These are phyloP conservation scores for Phyllosticta ampelicida DNA, from an alignment of 2,329 filamentous ascomycete genomes.

Conservation along the genomic window DNA sequence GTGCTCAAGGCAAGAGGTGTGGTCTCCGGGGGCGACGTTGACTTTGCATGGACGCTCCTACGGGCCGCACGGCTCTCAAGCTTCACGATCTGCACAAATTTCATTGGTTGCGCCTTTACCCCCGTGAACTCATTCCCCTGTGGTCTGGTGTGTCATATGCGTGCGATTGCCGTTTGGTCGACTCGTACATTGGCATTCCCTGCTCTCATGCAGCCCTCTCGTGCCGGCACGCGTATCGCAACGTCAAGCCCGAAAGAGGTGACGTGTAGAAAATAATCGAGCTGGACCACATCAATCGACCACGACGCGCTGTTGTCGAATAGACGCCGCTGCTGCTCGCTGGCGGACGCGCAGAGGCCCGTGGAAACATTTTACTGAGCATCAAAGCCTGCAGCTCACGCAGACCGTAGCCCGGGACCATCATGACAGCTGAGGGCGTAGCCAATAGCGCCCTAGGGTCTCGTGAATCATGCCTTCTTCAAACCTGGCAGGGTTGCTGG, in stretches of 20 bases:
- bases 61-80: neutral
- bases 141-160: neutral
- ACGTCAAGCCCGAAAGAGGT: neutral
- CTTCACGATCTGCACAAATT: neutral
- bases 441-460: neutral
- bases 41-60: neutral
- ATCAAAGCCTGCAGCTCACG: neutral
- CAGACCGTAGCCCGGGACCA: neutral
- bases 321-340: neutral
- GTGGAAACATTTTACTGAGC: neutral
- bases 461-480: neutral
- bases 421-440: neutral
- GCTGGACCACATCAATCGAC: neutral
- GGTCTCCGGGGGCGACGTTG: neutral
- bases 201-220: neutral
- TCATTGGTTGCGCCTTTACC: neutral
- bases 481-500: neutral
- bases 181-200: neutral
- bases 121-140: neutral
- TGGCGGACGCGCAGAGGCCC: neutral
- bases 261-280: neutral
- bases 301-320: neutral
- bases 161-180: neutral
- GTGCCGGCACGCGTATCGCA: neutral
- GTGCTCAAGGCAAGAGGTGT: neutral